Conservation (phyloP, 2,329 filamentous ascomycete genomes). For the Clonostachys sp. region DNA sequence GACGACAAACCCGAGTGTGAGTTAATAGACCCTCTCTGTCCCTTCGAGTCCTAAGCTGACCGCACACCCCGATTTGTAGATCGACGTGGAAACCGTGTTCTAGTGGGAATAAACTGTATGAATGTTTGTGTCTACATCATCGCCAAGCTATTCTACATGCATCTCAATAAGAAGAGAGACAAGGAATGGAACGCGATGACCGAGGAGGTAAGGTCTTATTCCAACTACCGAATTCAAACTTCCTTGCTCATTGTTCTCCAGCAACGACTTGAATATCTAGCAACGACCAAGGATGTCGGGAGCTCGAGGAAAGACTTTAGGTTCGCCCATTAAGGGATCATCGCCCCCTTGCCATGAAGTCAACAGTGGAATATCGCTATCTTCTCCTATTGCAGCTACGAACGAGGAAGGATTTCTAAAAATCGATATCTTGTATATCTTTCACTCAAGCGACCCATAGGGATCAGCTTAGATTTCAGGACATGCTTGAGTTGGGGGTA, state of each 20-base stretch:
- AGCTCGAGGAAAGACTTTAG: constrained; percentile 31
- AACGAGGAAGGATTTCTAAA: too few relatives aligned
- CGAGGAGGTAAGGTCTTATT: constrained; percentile 14
- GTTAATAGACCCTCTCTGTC: not conserved
- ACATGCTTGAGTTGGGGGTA: too few relatives aligned
- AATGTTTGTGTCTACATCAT: constrained; percentile 20
- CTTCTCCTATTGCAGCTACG: too few relatives aligned
- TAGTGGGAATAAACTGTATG: constrained; percentile 41
- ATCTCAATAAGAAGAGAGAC: constrained; percentile 19
- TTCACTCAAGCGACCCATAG: too few relatives aligned
- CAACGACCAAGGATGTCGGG: constrained; percentile 29
- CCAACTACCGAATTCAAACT: not conserved
- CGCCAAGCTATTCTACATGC: constrained; percentile 24
- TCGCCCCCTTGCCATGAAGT: too few relatives aligned
- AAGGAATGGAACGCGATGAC: constrained; percentile 37
- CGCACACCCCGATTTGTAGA: not conserved
- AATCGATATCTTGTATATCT: too few relatives aligned
- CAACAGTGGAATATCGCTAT: too few relatives aligned
- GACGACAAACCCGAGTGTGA: constrained; percentile 14
- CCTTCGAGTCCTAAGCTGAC: constrained; percentile 2
- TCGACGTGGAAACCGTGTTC: constrained; percentile 42
- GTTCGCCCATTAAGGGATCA: constrained; percentile 19
- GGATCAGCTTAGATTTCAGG: too few relatives aligned
- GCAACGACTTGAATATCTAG: constrained; percentile 11
- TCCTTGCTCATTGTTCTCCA: constrained; percentile 1